phyloP scores from a whole-genome alignment of 2,329 filamentous ascomycete genomes.

The Aspergillus fischeri region DNA sequence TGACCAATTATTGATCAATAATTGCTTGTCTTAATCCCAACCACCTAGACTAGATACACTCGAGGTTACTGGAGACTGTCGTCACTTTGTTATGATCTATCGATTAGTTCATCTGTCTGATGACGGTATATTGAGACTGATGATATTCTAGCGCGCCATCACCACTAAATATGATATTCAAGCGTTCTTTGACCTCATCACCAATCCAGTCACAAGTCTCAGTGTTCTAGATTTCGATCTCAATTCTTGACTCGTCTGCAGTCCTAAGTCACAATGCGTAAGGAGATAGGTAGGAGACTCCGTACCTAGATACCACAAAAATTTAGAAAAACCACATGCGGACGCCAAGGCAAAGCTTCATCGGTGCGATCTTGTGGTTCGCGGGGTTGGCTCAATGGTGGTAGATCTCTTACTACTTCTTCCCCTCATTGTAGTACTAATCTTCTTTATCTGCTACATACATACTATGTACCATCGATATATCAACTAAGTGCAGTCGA shows the following conservation, averaged over 20 bases:
- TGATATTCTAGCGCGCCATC: not conserved
- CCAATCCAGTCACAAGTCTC: not conserved
- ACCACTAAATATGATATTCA: too few relatives aligned
- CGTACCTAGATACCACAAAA: too few relatives aligned
- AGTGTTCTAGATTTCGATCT: not conserved
- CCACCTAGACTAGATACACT: too few relatives aligned
- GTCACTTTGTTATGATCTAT: not conserved
- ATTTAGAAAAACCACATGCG: not conserved
- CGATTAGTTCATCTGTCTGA: slow-evolving; percentile 1
- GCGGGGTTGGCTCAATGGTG: not conserved
- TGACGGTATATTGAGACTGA: not conserved
- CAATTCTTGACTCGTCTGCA: not conserved
- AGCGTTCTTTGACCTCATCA: not conserved
- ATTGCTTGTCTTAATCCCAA: not conserved
- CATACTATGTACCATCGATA: not conserved
- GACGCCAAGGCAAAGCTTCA: not conserved
- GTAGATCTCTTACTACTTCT: not conserved
- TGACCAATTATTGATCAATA: not conserved
- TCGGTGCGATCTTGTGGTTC: not conserved
- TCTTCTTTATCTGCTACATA: not conserved
- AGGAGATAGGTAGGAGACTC: not conserved
- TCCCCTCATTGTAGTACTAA: not conserved
- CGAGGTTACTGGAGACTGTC: not conserved
- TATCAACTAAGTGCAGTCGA: not conserved
- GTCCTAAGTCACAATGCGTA: not conserved